A percentile compares a stretch with the other conserved stretches of the same genome.
Conservation (phyloP, 805 yeast genomes). For the Kazachstania viticola region DNA sequence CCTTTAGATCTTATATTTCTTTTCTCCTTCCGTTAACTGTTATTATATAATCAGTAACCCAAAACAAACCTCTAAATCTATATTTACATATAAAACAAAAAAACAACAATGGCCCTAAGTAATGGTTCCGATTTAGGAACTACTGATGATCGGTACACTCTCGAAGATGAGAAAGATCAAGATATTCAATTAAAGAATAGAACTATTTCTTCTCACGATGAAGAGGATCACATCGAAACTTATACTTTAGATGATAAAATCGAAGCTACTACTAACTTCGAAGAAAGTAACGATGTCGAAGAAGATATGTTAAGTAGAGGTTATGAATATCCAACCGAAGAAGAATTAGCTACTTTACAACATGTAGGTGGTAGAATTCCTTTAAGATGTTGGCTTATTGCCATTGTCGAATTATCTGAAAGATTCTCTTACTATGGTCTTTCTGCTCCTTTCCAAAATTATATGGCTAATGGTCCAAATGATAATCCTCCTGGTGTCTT, state of each 20-base stretch:
- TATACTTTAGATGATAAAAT: slow-evolving; percentile 1
- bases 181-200: slow-evolving; percentile 3
- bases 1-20: neutral
- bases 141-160: too few relatives aligned
- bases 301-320: slow-evolving; percentile 83
- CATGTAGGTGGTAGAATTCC: slow-evolving; percentile 36
- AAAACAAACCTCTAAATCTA: too few relatives aligned
- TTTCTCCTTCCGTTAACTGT: neutral
- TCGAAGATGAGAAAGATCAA: slow-evolving; percentile 2
- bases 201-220: neutral
- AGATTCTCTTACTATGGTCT: slow-evolving; percentile 74
- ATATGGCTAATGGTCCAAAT: slow-evolving; percentile 47
- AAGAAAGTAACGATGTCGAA: slow-evolving; percentile 38
- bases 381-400: slow-evolving; percentile 38
- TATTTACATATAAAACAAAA: neutral
- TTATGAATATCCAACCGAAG: slow-evolving; percentile 34
- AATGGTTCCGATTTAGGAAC: too few relatives aligned
- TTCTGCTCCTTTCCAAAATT: slow-evolving; percentile 66
- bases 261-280: neutral
- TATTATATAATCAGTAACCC: too few relatives aligned
- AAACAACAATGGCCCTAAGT: slow-evolving; percentile 1
- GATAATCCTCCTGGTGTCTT: slow-evolving; percentile 43
- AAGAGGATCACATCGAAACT: slow-evolving; percentile 3
- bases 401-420: slow-evolving; percentile 67
- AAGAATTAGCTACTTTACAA: slow-evolving; percentile 19